Base-by-base conservation (phyloP, 305 asterid species). In the Fraxinus paxiana region DNA sequence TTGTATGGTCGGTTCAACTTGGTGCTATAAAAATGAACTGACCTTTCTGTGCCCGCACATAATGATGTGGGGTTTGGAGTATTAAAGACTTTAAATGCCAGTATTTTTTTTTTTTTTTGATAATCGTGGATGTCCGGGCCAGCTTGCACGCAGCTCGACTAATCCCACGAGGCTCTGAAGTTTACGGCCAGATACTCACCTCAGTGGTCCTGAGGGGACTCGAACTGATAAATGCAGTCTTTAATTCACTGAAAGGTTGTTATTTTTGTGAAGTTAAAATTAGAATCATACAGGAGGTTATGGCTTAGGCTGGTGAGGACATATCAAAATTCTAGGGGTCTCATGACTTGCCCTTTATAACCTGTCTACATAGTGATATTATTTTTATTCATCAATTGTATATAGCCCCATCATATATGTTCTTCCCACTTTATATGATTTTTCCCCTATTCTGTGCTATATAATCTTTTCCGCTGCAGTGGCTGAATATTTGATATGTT, bases 401-500 rank as follows among this genome's bases (percentile, higher is more conserved):
- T 76, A 30, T 13, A 77, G 41, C 31, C 73, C 73, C 54, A 79
- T 65, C 51, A 59, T 81, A 51, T 70, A 34, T 28, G 22, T 33
- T 43, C 26, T 70, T 7, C 69, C 24, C 71, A 51, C 24, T 56
- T 43, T 38, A 59, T 22, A 9, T 80, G 33, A 69, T 41, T 76
- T 71, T 75, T 41, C 59, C 56, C 41, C 9, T 20, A 73, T 22
- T 79, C 79, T n/a, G 82, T 82, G 48, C 61, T 78, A 43, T 34
- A n/a, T 77, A 72, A 9, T 5, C 46, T 81, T 37, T 51, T 33
- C 76, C 35, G 59, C 28, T 73, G 63, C 22, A 13, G 41, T 76
- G 22, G 28, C 77, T 80, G 76, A 82, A 77, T 67, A 18, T 82
- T 78, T 81, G 76, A 46, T 46, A 31, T 30, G 65, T 71, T 69